Base-by-base conservation (phyloP, 176 grass and related monocot species). In the Oryza nivara region DNA sequence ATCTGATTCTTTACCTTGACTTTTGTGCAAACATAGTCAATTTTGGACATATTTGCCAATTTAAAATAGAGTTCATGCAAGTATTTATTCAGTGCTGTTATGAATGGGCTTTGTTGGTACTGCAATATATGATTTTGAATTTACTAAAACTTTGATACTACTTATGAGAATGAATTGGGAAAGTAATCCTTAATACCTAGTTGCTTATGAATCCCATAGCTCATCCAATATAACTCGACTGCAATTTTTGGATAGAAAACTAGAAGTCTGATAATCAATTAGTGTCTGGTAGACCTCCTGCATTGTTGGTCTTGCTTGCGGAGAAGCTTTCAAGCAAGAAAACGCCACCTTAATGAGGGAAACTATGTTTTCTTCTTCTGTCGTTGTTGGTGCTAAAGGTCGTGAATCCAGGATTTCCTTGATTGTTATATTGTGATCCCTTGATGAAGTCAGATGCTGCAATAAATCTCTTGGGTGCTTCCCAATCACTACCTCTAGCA, bases 231-330 rank as follows among this genome's bases (percentile, higher is more conserved):
- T 45, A 10, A 65, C n/a, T 44, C 11, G 0, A 65, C 5, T 41
- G 20, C 15, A 65, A 65, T 43, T 1, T 1, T 78, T 9, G 1
- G 38, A 22, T 5, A 65, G 3, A 6, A 38, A 46, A 19, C 34
- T 61, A 14, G 17, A 75, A 54, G 32, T 19, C 5, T 17, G 58
- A 23, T 17, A 3, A 16, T 66, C 9, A 7, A 9, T 79, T 23
- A 67, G 61, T 47, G 41, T 3, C 19, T 75, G 58, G 11, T 30
- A 40, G 1, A 22, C 60, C 23, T 75, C 60, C 12, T 67, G 16
- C 82, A 76, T 84, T 67, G 72, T 76, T 54, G 82, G 72, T 20
- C 61, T 74, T 23, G 61, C 72, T 56, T 75, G 56, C 11, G 72
- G 82, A 4, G 40, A 67, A 75, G 72, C 26, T 66, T 76, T 14